Conservation (phyloP, 495 filamentous ascomycete genomes). For the Gamarada debralockiae region DNA sequence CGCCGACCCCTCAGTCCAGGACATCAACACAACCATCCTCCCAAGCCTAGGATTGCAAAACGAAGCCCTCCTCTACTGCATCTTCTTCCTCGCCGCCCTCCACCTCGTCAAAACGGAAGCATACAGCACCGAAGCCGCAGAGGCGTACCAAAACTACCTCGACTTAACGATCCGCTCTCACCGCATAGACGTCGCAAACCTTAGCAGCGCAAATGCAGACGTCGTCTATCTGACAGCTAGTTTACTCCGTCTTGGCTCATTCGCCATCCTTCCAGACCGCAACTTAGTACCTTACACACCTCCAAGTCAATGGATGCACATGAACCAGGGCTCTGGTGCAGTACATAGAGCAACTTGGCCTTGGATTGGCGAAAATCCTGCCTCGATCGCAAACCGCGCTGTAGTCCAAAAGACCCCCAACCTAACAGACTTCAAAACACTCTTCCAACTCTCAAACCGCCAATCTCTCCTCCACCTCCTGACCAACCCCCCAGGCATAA, state of each 20-base stretch:
- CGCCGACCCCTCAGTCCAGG: background rate
- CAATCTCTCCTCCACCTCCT: constrained; percentile 23
- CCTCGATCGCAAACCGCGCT: constrained; percentile 9
- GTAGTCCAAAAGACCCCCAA: constrained; percentile 16
- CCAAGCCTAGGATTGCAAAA: constrained; percentile 29
- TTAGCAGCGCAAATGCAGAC: constrained; percentile 32
- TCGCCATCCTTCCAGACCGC: constrained; percentile 29
- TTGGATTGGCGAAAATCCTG: constrained; percentile 17
- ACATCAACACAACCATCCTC: background rate
- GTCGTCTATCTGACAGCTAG: constrained; percentile 30
- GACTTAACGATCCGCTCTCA: constrained; percentile 35
- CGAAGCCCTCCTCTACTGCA: constrained; percentile 33
- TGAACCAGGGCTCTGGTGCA: constrained; percentile 18
- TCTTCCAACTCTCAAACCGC: constrained; percentile 22
- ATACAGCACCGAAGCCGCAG: constrained; percentile 14
- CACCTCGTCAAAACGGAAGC: constrained; percentile 25
- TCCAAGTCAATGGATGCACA: constrained; percentile 34
- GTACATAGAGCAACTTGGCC: constrained; percentile 23
- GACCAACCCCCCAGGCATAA: constrained; percentile 9
- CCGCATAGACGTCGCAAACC: constrained; percentile 26
- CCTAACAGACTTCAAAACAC: constrained; percentile 13
- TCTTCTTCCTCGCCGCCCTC: constrained; percentile 31
- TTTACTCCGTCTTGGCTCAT: constrained; percentile 27
- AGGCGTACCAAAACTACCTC: constrained; percentile 21
- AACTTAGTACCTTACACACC: constrained; percentile 30